These are phyloP conservation scores for Rhizophora mangle DNA, from an alignment of 345 rosid species.

Conservation along the genomic window DNA sequence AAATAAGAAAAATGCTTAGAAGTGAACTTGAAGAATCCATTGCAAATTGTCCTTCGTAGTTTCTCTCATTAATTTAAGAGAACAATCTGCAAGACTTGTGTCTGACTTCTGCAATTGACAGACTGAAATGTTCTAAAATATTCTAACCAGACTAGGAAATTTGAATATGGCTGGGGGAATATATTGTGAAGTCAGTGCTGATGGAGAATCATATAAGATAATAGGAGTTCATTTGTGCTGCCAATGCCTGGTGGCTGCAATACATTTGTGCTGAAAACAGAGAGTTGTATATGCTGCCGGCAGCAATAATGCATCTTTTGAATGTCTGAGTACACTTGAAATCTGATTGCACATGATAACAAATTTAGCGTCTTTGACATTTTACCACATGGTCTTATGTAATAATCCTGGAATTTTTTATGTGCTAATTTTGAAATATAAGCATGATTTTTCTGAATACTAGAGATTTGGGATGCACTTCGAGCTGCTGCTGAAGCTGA, in stretches of 20 bases:
- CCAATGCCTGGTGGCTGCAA: neutral
- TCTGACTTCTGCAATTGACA: neutral
- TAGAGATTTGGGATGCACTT: constrained; percentile 93
- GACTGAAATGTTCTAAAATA: no score
- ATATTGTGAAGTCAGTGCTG: neutral
- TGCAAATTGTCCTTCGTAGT: neutral
- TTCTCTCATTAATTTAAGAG: neutral
- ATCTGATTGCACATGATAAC: neutral
- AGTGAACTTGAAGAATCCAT: neutral
- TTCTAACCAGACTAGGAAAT: no score
- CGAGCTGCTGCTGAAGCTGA: constrained; percentile 74
- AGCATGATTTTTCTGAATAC: neutral
- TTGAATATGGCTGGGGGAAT: no score
- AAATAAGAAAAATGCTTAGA: neutral
- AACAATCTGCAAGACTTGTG: neutral
- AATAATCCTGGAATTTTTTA: neutral
- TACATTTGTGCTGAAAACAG: no score
- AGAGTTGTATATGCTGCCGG: no score
- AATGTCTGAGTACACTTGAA: neutral
- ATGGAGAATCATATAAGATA: neutral
- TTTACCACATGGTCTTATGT: neutral
- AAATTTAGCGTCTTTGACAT: neutral
- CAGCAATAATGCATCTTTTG: no score
- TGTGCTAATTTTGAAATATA: neutral
- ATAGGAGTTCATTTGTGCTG: neutral